Conservation (phyloP, 441 rosid genomes). For the Hura crepitans region DNA sequence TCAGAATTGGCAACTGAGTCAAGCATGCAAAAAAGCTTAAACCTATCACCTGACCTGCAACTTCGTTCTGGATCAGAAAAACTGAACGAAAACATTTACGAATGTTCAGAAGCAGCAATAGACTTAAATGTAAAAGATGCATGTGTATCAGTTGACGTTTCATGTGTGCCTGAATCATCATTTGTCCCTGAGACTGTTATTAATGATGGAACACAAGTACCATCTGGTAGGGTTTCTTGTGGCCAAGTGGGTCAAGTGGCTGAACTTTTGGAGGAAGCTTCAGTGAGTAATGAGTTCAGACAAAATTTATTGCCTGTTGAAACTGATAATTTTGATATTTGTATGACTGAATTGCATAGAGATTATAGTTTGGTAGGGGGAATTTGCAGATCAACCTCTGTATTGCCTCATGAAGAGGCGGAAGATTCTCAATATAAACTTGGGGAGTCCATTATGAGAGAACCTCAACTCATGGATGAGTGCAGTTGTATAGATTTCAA, state of each 20-base stretch:
- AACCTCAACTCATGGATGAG: constrained; percentile 69
- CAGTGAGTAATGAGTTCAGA: constrained; percentile 38
- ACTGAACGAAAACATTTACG: constrained; percentile 32
- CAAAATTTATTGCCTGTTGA: constrained; percentile 32
- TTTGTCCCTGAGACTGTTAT: constrained; percentile 78
- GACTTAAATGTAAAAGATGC: constrained; percentile 30
- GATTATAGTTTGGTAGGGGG: constrained; percentile 34
- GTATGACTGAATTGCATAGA: constrained; percentile 27
- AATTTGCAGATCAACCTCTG: constrained; percentile 36
- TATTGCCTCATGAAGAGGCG: constrained; percentile 39
- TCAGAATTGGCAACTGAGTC: constrained; percentile 4
- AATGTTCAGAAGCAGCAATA: constrained; percentile 33
- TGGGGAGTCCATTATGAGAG: constrained; percentile 35
- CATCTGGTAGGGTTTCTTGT: constrained; percentile 39
- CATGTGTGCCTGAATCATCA: constrained; percentile 84
- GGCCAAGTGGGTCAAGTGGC: constrained; percentile 36
- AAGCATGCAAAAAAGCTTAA: constrained; percentile 27
- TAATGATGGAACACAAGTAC: constrained; percentile 43
- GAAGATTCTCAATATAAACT: constrained; percentile 47
- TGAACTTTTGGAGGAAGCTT: constrained; percentile 44
- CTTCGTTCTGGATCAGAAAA: constrained; percentile 30
- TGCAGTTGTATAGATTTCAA: constrained; percentile 75
- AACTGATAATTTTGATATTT: constrained; percentile 28
- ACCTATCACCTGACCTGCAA: constrained; percentile 31
- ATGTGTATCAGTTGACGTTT: constrained; percentile 54